phyloP scores from a whole-genome alignment of 139 green algal species.

The Haematococcus lacustris region DNA sequence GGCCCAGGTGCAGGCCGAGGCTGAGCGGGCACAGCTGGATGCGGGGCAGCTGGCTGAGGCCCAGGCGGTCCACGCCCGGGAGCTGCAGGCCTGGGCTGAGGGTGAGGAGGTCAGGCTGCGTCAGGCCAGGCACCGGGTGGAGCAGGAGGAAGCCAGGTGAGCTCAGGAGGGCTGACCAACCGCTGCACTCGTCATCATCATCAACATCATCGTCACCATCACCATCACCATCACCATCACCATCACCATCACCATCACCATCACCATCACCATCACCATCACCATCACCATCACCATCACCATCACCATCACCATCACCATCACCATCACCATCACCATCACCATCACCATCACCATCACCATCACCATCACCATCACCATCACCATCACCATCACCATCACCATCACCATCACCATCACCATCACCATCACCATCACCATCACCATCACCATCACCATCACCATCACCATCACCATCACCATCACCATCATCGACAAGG shows the following conservation, averaged over 20 bases:
- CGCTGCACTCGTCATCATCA: conserved; percentile 3
- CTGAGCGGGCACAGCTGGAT: too few relatives aligned
- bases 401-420: conserved; percentile 4
- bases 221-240: conserved; percentile 4
- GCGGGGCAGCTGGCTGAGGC: too few relatives aligned
- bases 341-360: conserved; percentile 3
- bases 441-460: conserved; percentile 4
- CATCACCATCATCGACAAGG: background rate
- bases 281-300: conserved; percentile 4
- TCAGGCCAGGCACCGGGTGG: too few relatives aligned
- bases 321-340: conserved; percentile 4
- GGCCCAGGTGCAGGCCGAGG: too few relatives aligned
- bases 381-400: conserved; percentile 4
- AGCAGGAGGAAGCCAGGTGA: too few relatives aligned
- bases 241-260: conserved; percentile 4
- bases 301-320: conserved; percentile 4
- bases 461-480: conserved; percentile 4
- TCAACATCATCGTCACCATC: too few relatives aligned
- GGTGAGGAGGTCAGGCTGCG: too few relatives aligned
- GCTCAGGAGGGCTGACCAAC: too few relatives aligned
- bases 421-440: conserved; percentile 4
- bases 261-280: conserved; percentile 4
- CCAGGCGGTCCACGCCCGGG: too few relatives aligned
- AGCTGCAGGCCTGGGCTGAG: too few relatives aligned
- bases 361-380: conserved; percentile 3